Conservation (phyloP, 2,329 filamentous ascomycete species). For the Aureobasidium melanogenum region DNA sequence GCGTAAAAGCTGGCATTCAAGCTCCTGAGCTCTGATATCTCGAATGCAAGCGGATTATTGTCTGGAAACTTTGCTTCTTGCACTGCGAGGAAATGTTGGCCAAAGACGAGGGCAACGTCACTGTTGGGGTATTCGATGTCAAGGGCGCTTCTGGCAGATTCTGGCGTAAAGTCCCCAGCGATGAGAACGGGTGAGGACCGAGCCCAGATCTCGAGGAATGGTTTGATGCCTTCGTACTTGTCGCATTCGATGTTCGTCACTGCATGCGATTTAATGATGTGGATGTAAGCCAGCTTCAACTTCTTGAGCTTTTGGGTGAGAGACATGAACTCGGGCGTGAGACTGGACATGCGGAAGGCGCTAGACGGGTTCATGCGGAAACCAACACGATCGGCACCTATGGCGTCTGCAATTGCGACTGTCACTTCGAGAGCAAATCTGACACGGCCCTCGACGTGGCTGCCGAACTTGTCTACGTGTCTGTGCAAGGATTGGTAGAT, state of each 20-base stretch:
- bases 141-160: conserved; percentile 29
- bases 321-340: conserved; percentile 54
- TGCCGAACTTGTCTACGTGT: conserved; percentile 41
- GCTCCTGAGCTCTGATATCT: neutral
- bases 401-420: conserved; percentile 39
- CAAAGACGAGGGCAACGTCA: conserved; percentile 39
- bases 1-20: neutral
- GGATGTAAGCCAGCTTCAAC: conserved; percentile 49
- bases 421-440: conserved; percentile 46
- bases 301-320: conserved; percentile 43
- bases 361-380: conserved; percentile 55
- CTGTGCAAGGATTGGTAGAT: conserved; percentile 55
- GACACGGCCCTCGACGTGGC: conserved; percentile 40
- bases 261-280: conserved; percentile 52
- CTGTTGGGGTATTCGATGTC: conserved; percentile 34
- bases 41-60: neutral
- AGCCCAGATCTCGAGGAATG: conserved; percentile 38
- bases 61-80: neutral
- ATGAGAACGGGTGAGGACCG: conserved; percentile 38
- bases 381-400: conserved; percentile 45
- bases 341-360: conserved; percentile 50
- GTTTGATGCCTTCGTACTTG: conserved; percentile 31
- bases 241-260: conserved; percentile 35
- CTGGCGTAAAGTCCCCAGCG: conserved; percentile 34
- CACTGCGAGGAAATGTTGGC: conserved; percentile 16